Evolutionary conservation across 345 rosid genomes (phyloP).

Genomic region (Ceriops decandra): DNA sequence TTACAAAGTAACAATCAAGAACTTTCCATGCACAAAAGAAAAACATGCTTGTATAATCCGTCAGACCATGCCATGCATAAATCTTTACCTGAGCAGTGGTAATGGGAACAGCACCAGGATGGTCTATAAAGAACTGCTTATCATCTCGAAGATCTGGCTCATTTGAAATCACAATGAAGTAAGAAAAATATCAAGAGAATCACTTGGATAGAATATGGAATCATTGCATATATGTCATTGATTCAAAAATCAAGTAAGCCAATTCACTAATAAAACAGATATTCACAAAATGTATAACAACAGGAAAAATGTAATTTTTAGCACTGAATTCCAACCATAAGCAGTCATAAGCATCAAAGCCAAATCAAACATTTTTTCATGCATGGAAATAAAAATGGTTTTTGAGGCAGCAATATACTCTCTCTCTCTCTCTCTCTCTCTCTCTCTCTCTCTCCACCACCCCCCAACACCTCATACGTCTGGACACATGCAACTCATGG

Average conservation of each 20-base stretch:
- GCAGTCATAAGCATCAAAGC: too few relatives aligned
- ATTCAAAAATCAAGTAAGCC: not conserved
- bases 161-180: not conserved
- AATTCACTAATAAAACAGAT: not conserved
- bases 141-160: constrained; percentile 33
- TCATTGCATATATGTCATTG: not conserved
- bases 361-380: too few relatives aligned
- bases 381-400: too few relatives aligned
- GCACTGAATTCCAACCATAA: too few relatives aligned
- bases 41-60: not conserved
- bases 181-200: not conserved
- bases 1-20: not conserved
- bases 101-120: constrained; percentile 36
- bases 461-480: too few relatives aligned
- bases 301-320: too few relatives aligned
- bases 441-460: too few relatives aligned
- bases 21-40: not conserved
- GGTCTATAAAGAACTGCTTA: constrained; percentile 33
- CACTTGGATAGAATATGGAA: not conserved
- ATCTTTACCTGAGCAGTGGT: constrained; percentile 26
- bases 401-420: too few relatives aligned
- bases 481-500: too few relatives aligned
- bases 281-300: too few relatives aligned
- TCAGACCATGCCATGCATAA: not conserved
- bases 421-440: too few relatives aligned